Conservation (phyloP, 2,329 filamentous ascomycete genomes). For the Drechslerella dactyloides region DNA sequence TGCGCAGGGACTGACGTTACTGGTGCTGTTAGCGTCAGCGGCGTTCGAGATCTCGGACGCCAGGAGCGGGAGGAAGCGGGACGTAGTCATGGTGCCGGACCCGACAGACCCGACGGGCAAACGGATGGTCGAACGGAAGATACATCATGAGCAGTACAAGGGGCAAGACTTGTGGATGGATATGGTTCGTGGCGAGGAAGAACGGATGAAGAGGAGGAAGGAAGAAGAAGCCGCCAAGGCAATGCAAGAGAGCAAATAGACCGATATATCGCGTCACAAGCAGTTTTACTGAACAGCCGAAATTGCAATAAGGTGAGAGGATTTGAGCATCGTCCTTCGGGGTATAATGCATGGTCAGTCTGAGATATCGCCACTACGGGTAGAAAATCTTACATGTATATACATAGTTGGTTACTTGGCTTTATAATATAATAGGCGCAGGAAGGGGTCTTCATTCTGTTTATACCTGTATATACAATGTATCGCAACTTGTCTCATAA, state of each 20-base stretch:
- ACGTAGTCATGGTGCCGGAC: slow-evolving; percentile 81
- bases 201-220: slow-evolving; percentile 50
- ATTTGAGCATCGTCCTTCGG: too few species aligned
- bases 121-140: slow-evolving; percentile 80
- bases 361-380: too few species aligned
- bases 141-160: slow-evolving; percentile 84
- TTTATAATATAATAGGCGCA: too few species aligned
- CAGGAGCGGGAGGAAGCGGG: slow-evolving; percentile 74
- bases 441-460: too few species aligned
- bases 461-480: too few species aligned
- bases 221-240: slow-evolving; percentile 38
- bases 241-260: background rate
- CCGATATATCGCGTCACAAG: too few species aligned
- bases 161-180: slow-evolving; percentile 87
- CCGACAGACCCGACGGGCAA: slow-evolving; percentile 73
- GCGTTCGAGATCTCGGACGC: slow-evolving; percentile 83
- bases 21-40: slow-evolving; percentile 80
- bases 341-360: too few species aligned
- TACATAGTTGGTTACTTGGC: too few species aligned
- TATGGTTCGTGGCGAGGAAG: slow-evolving; percentile 55
- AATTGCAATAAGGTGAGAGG: too few species aligned
- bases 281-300: too few species aligned
- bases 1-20: slow-evolving; percentile 85
- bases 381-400: too few species aligned
- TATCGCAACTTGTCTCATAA: too few species aligned